Conservation (phyloP, 1,284 basidiomycete genomes). For the Vanrija sp. region DNA sequence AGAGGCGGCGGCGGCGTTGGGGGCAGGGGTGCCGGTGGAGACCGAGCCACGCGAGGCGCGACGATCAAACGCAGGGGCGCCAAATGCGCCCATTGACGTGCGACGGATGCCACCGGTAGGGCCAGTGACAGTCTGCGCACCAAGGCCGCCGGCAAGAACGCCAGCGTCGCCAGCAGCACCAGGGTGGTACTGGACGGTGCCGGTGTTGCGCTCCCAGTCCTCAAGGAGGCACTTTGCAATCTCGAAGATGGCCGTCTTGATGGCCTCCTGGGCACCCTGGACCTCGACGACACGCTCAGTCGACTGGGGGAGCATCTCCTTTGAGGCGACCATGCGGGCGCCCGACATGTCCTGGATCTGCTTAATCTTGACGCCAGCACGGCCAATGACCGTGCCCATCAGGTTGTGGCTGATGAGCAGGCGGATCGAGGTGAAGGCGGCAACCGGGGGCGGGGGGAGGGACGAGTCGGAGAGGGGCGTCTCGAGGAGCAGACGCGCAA, state of each 20-base stretch:
- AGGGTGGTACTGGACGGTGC: slow-evolving; percentile 94
- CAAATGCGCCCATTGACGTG: slow-evolving; percentile 37
- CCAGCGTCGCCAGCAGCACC: slow-evolving; percentile 70
- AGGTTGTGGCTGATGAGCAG: slow-evolving; percentile 97
- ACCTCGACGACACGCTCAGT: slow-evolving; percentile 98
- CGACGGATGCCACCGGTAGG: slow-evolving; percentile 50
- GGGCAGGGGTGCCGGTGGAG: slow-evolving; percentile 33
- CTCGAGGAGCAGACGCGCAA: slow-evolving; percentile 83
- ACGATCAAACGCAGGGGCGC: slow-evolving; percentile 20
- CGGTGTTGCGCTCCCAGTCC: slow-evolving; percentile 90
- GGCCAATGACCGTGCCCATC: slow-evolving; percentile 99
- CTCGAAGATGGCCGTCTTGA: slow-evolving; percentile 86
- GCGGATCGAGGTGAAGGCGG: slow-evolving; percentile 81
- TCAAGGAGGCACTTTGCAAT: slow-evolving; percentile 93
- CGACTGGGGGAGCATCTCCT: slow-evolving; percentile 98
- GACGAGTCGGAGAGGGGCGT: slow-evolving; percentile 61
- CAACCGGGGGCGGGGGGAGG: slow-evolving; percentile 63
- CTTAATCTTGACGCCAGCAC: slow-evolving; percentile 96
- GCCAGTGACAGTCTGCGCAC: slow-evolving; percentile 48
- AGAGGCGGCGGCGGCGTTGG: slow-evolving; percentile 31
- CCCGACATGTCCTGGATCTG: slow-evolving; percentile 97
- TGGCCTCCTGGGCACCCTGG: slow-evolving; percentile 85
- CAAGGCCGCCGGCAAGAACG: slow-evolving; percentile 53
- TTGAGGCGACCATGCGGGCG: slow-evolving; percentile 94
- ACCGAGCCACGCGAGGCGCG: slow-evolving; percentile 21